Evolutionary conservation across 78 protist genomes (phyloP).

Genomic region (slime mould (Dictyostelium discoideum)): DNA sequence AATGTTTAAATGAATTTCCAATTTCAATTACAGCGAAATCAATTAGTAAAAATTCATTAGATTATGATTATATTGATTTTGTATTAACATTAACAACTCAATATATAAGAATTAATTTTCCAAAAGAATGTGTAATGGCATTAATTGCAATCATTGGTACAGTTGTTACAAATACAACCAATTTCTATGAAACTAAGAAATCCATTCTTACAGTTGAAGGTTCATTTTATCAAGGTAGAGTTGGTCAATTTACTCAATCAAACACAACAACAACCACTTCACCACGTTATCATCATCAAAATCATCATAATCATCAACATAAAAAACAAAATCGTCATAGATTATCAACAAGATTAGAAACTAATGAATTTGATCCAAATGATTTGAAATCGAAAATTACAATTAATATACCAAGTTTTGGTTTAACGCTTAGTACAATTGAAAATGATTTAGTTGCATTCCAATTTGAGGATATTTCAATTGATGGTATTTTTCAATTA

Average conservation of each 20-base stretch:
- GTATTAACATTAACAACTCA: constrained; percentile 16
- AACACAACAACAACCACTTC: not conserved
- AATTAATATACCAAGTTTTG: constrained; percentile 18
- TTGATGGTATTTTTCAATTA: constrained; percentile 65
- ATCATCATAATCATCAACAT: not conserved
- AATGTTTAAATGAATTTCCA: not conserved
- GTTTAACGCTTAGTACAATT: constrained; percentile 4
- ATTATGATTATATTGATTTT: constrained; percentile 69
- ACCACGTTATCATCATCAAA: not conserved
- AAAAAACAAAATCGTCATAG: not conserved
- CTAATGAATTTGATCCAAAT: constrained; percentile 73
- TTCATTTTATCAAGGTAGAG: constrained; percentile 29
- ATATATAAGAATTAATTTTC: constrained; percentile 32
- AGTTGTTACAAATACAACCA: constrained; percentile 11
- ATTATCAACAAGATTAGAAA: constrained; percentile 13
- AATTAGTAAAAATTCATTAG: constrained; percentile 64
- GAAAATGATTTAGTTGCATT: constrained; percentile 44
- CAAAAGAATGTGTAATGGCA: constrained; percentile 59
- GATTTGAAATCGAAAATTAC: constrained; percentile 60
- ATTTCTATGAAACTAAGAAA: constrained; percentile 50
- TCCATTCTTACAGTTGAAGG: constrained; percentile 55
- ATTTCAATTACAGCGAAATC: constrained; percentile 5
- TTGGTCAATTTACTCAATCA: not conserved
- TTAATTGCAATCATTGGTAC: constrained; percentile 36
- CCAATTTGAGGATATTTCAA: constrained; percentile 29